These are phyloP conservation scores for Sporothrix brasiliensis DNA, from an alignment of 2,329 filamentous ascomycete genomes.

Conservation along the genomic window DNA sequence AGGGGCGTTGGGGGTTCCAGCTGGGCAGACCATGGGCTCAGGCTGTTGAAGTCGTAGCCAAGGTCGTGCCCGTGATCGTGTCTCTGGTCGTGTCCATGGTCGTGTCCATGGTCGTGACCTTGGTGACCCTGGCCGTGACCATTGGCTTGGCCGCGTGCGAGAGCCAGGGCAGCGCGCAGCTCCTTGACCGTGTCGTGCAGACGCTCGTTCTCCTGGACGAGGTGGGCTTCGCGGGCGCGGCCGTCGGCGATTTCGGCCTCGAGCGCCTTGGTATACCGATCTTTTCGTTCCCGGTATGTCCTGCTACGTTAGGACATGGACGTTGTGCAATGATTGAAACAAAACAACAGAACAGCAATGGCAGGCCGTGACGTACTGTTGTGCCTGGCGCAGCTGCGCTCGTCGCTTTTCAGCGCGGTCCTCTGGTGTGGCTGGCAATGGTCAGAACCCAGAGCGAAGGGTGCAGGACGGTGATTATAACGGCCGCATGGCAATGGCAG, in stretches of 20 bases:
- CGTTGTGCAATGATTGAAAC: no score
- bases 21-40: not conserved
- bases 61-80: not conserved
- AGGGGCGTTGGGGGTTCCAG: not conserved
- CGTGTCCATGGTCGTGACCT: not conserved
- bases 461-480: not conserved
- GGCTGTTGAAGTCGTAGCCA: not conserved
- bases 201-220: constrained; percentile 16
- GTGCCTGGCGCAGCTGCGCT: constrained; percentile 29
- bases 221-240: constrained; percentile 26
- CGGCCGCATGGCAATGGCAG: no score
- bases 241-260: constrained; percentile 29
- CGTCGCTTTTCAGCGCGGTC: constrained; percentile 31
- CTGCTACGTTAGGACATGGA: not conserved
- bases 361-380: constrained; percentile 20
- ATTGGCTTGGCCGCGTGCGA: not conserved
- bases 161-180: not conserved
- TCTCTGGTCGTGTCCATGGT: not conserved
- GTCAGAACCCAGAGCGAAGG: not conserved
- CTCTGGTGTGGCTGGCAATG: constrained; percentile 3
- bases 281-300: constrained; percentile 31
- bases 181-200: constrained; percentile 16
- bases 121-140: no score
- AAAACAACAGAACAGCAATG: not conserved
- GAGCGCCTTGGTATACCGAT: constrained; percentile 31